A percentile compares a stretch with the other conserved stretches of the same genome.
Conservation (phyloP, 371 early-diverging fungal genomes). For the Mucor velutinosus region DNA sequence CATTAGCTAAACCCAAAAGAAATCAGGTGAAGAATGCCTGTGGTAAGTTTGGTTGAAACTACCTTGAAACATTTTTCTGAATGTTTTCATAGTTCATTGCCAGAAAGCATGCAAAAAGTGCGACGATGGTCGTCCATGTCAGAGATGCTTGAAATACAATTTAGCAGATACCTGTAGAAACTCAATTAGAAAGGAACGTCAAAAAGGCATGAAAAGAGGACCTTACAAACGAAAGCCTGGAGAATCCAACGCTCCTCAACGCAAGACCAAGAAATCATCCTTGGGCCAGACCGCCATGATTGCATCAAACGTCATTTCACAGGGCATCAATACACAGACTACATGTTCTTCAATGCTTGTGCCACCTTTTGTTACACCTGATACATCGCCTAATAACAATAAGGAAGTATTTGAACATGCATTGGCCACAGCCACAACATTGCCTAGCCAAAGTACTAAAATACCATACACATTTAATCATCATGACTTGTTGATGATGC, state of each 20-base stretch:
- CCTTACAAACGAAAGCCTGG: constrained; percentile 29
- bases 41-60: not conserved
- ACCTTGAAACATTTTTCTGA: not conserved
- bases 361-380: not conserved
- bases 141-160: constrained; percentile 58
- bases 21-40: constrained; percentile 42
- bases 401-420: not conserved
- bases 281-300: not conserved
- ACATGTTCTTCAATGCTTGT: not conserved
- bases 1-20: constrained; percentile 23
- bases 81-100: constrained; percentile 34
- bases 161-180: constrained; percentile 56
- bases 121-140: constrained; percentile 60
- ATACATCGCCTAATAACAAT: not conserved
- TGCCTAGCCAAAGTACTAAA: too few species aligned
- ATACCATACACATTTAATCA: not conserved
- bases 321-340: not conserved
- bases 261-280: not conserved
- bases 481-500: not conserved
- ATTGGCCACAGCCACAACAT: not conserved
- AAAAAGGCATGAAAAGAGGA: constrained; percentile 58
- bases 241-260: not conserved
- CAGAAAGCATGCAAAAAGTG: constrained; percentile 63
- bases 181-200: constrained; percentile 53
- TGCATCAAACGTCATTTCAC: not conserved